Evolutionary conservation across 2,329 filamentous ascomycete species (phyloP), one percentile per base, ranked within the genome.

Genomic region (Sordariomycetes sp.): DNA sequence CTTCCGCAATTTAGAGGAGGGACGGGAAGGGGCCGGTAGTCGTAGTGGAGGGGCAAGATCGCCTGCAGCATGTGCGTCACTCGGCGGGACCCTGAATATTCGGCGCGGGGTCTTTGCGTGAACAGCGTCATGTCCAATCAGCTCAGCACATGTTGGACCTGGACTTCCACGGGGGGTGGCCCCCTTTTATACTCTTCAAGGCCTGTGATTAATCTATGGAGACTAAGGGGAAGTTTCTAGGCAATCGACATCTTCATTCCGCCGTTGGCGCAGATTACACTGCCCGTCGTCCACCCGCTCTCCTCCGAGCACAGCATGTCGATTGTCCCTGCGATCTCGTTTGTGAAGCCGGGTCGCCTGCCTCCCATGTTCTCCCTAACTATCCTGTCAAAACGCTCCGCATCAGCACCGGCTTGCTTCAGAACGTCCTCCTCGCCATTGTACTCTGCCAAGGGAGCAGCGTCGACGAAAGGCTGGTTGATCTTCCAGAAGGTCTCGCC

Each of bases 301-400:
- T 85, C 80, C 9, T 68, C 67, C 6, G 70, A 71, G 50, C 79
- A 84, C 26, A 85, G 59, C 78, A 85, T 82, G 8, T 70, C 79
- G 30, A 85, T 73, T 5, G 81, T 71, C 2, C 79, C 80, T 1
- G 80, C 81, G 55, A 85, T 66, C 56, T 85, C 81, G 26, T 39
- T 41, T 7, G 52, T 51, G 33, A 59, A 58, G 2, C 52, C 56
- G 1, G 56, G 56, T 17, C 56, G 39, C 35, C 51, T 42, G 4
- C 50, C 49, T 12, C 53, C 54, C 56, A 58, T 58, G 6, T 39
- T 40, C 35, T 50, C 46, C 33, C 48, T 46, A 27, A 59, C 55
- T 18, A 44, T 49, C 39, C 36, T 45, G 35, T 59, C 54, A 30
- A 58, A 59, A 33, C 47, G 44, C 18, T 48, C 45, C 9, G 52